Base-by-base conservation (phyloP, 176 grass and related monocot species). In the Saccharum officinarum region DNA sequence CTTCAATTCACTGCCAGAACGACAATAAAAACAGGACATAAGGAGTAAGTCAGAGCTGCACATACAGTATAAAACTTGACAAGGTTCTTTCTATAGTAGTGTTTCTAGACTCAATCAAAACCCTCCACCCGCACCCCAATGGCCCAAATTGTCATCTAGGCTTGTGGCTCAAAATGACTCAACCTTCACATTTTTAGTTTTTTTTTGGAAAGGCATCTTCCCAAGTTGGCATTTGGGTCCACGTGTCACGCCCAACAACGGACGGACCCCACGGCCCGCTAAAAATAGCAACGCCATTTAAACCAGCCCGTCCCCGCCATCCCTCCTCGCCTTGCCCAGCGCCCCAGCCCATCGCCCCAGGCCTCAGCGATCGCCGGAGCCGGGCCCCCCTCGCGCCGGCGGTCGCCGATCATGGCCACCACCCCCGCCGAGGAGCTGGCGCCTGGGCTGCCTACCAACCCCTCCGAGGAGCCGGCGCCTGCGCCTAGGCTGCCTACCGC, bases 321-420 rank as follows among this genome's bases (percentile, higher is more conserved):
- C 41, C 23, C 52, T 79, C 81, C 75, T 45, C 67, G 34, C 87
- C 74, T 47, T 61, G 75, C 87, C 76, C 84, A 45, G 26, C 63
- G 46, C 36, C 46, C n/a, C n/a, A n/a, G n/a, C n/a, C n/a, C n/a
- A n/a, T n/a, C n/a, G n/a, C n/a, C n/a, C 20, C 54, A 54, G 6
- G 50, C 54, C 57, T 3, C 69, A 76, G 81, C 84, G 68, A 77
- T 86, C 84, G 80, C 84, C 81, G 88, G 88, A 89, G 82, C 9
- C 30, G 71, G 85, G 82, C 6, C 49, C n/a, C 30, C 45, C 60
- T 52, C 72, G 22, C 82, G 33, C 81, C 79, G 80, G 83, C 85
- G 85, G 17, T 85, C 67, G 84, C 85, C 28, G 2, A 78, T 5
- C 80, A 92, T 89, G 83, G 72, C 83, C 65, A 34, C 75, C 26